A percentile compares a stretch with the other conserved stretches of the same genome.
Conservation (phyloP, 768 basidiomycete genomes). For the Termitomyces bulborhizus region DNA sequence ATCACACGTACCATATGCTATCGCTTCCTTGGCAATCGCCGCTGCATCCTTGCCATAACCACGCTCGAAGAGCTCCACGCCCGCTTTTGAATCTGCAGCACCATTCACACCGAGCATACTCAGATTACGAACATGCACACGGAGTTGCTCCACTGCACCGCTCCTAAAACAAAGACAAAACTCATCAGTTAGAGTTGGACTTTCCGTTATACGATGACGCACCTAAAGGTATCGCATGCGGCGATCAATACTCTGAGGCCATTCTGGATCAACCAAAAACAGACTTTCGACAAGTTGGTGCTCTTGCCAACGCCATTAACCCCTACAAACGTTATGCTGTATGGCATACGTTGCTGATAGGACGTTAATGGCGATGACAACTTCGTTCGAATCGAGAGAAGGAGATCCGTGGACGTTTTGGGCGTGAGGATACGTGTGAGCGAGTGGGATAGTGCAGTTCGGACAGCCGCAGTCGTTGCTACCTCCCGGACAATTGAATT, state of each 20-base stretch:
- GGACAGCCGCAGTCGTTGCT: constrained; percentile 85
- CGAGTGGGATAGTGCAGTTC: constrained; percentile 74
- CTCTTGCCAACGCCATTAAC: constrained; percentile 99
- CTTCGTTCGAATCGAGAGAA: constrained; percentile 90
- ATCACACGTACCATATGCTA: constrained; percentile 66
- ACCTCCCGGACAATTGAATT: constrained; percentile 8
- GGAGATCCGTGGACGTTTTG: constrained; percentile 93
- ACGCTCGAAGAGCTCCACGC: constrained; percentile 90
- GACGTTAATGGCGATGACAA: constrained; percentile 68
- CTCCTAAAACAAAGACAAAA: constrained; percentile 41
- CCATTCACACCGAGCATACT: constrained; percentile 75
- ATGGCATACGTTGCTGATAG: constrained; percentile 75
- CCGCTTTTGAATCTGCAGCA: constrained; percentile 59
- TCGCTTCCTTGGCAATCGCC: constrained; percentile 93
- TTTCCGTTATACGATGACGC: constrained; percentile 16
- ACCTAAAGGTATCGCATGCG: constrained; percentile 97
- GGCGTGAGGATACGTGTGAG: constrained; percentile 94
- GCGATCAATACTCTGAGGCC: constrained; percentile 90
- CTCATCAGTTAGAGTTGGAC: not conserved
- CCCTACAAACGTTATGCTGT: constrained; percentile 93
- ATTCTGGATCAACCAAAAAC: constrained; percentile 99
- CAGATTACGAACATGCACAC: constrained; percentile 94
- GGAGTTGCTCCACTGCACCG: constrained; percentile 95
- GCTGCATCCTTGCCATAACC: constrained; percentile 99
- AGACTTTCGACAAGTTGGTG: constrained; percentile 96